phyloP scores from a whole-genome alignment of 1,284 basidiomycete species.

The Naganishia sp. region DNA sequence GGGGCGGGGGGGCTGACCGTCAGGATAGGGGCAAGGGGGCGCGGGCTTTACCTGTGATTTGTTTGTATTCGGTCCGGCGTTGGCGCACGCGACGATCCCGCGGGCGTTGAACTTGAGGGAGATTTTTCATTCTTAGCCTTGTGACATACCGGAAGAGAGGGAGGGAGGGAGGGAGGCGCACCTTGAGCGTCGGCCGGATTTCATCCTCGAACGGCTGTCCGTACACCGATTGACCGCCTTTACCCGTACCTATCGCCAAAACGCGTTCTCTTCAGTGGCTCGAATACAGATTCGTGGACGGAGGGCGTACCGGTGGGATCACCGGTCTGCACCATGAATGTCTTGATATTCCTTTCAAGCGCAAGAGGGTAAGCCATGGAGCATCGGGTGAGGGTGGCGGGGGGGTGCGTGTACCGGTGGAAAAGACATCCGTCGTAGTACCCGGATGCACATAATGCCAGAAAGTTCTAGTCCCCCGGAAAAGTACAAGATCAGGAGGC shows the following conservation, averaged over 20 bases:
- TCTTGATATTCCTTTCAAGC: slow-evolving; percentile 74
- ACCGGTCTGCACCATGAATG: slow-evolving; percentile 94
- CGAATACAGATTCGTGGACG: too few relatives aligned
- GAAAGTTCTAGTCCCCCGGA: slow-evolving; percentile 71
- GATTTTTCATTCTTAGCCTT: background rate
- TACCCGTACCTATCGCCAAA: slow-evolving; percentile 52
- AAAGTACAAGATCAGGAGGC: background rate
- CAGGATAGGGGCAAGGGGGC: background rate
- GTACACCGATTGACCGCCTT: slow-evolving; percentile 58
- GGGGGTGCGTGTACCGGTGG: slow-evolving; percentile 59
- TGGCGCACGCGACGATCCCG: slow-evolving; percentile 95
- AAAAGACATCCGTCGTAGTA: slow-evolving; percentile 85
- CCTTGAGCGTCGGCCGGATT: slow-evolving; percentile 86
- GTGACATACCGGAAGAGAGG: too few relatives aligned
- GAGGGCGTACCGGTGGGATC: slow-evolving; percentile 68
- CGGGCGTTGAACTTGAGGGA: slow-evolving; percentile 80
- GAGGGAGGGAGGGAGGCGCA: slow-evolving; percentile 46
- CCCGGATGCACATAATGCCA: slow-evolving; percentile 86
- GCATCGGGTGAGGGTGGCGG: too few relatives aligned
- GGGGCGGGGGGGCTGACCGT: background rate
- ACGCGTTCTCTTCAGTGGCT: background rate
- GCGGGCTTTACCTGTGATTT: slow-evolving; percentile 64
- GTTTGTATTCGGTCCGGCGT: slow-evolving; percentile 88
- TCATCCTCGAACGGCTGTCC: slow-evolving; percentile 86
- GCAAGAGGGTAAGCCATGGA: background rate